Evolutionary conservation across 352 stramenopile genomes (phyloP).

Genomic region (Globisporangium irregulare): DNA sequence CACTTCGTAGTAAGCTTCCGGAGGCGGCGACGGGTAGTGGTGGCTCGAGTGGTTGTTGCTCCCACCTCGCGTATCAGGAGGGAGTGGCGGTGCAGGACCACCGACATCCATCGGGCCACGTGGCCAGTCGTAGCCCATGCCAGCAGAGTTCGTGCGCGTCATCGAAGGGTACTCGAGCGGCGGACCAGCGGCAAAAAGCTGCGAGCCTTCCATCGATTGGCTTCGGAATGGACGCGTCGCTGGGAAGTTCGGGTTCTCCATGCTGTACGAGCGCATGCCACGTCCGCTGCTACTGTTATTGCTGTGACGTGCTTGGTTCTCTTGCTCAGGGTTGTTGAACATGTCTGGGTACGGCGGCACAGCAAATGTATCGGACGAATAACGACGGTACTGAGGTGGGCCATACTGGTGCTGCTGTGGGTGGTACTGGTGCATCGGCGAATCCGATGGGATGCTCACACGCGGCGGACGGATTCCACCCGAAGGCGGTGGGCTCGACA

Average conservation of each 20-base stretch:
- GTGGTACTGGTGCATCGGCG: constrained; percentile 63
- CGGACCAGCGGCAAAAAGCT: constrained; percentile 49
- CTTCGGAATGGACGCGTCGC: constrained; percentile 59
- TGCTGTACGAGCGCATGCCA: constrained; percentile 69
- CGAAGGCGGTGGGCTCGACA: constrained; percentile 30
- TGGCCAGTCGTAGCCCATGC: constrained; percentile 65
- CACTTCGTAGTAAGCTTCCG: constrained; percentile 90
- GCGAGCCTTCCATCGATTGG: constrained; percentile 69
- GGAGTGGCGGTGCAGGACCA: constrained; percentile 47
- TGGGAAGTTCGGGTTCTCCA: constrained; percentile 62
- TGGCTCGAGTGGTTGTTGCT: neutral
- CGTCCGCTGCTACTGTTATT: constrained; percentile 35
- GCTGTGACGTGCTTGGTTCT: constrained; percentile 45
- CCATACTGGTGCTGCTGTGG: constrained; percentile 20
- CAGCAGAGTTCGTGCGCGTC: constrained; percentile 58
- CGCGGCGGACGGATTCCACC: constrained; percentile 52
- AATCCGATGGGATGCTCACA: constrained; percentile 65
- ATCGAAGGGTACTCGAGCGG: constrained; percentile 55
- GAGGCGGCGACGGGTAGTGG: constrained; percentile 56
- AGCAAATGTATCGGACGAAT: constrained; percentile 68
- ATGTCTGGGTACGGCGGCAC: constrained; percentile 61
- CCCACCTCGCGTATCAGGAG: constrained; percentile 42
- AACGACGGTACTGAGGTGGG: constrained; percentile 59
- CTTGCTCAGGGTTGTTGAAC: constrained; percentile 41
- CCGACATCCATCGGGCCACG: constrained; percentile 36